phyloP scores from a whole-genome alignment of 768 basidiomycete genomes.

The Naganishia kalamii region DNA sequence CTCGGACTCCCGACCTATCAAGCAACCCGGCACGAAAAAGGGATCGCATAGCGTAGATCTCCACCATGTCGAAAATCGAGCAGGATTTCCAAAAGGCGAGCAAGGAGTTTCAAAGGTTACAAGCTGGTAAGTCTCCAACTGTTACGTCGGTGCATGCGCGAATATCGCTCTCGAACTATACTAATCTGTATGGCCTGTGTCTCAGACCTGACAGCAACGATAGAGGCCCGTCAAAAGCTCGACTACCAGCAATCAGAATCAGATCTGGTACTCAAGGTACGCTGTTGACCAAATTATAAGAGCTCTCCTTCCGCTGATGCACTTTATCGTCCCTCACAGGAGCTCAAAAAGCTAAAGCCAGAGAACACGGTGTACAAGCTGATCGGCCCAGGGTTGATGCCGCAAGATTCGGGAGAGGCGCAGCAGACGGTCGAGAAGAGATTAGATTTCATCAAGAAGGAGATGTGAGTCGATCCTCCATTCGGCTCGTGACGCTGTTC shows the following conservation, averaged over 20 bases:
- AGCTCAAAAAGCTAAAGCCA: slow-evolving; percentile 67
- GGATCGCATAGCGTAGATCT: too few species aligned
- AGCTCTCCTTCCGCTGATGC: not conserved
- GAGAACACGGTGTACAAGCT: slow-evolving; percentile 82
- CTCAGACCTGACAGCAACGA: slow-evolving; percentile 60
- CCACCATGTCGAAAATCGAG: slow-evolving; percentile 9
- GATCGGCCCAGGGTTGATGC: slow-evolving; percentile 80
- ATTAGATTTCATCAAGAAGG: slow-evolving; percentile 75
- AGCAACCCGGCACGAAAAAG: too few species aligned
- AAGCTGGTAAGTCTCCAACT: slow-evolving; percentile 48
- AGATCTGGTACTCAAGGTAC: slow-evolving; percentile 80
- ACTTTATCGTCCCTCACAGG: slow-evolving; percentile 53
- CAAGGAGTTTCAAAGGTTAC: slow-evolving; percentile 71
- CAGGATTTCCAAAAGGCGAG: slow-evolving; percentile 59
- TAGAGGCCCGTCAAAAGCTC: slow-evolving; percentile 77
- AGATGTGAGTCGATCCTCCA: slow-evolving; percentile 59
- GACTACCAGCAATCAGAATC: slow-evolving; percentile 88
- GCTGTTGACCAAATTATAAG: not conserved
- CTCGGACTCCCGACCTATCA: too few species aligned
- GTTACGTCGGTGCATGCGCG: not conserved
- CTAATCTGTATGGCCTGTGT: not conserved
- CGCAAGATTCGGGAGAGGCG: slow-evolving; percentile 82
- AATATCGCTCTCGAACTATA: not conserved
- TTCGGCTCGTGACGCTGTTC: slow-evolving; percentile 20
- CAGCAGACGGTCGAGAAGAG: slow-evolving; percentile 82